Percentiles rank a stretch among this genome's conserved stretches.
phyloP scores from a whole-genome alignment of 2,329 filamentous ascomycete species.

The Colletotrichum sp. region DNA sequence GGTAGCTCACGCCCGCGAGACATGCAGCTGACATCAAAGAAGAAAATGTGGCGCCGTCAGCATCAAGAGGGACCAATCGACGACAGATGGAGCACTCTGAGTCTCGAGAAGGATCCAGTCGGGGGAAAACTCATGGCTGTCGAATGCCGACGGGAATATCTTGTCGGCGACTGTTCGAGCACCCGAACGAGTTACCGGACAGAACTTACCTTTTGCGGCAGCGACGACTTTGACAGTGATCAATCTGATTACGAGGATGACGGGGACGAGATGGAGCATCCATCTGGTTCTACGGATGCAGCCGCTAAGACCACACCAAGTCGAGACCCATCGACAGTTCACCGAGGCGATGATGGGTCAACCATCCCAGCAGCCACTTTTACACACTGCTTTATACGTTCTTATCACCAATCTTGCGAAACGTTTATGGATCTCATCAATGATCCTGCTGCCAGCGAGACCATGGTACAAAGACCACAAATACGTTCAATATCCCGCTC shows the following conservation, averaged over 20 bases:
- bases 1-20: slow-evolving; percentile 41
- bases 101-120: slow-evolving; percentile 63
- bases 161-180: slow-evolving; percentile 54
- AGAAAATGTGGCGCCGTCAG: slow-evolving; percentile 66
- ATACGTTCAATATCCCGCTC: slow-evolving; percentile 40
- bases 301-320: neutral
- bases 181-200: slow-evolving; percentile 71
- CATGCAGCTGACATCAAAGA: slow-evolving; percentile 44
- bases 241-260: neutral
- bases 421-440: slow-evolving; percentile 67
- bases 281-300: neutral
- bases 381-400: slow-evolving; percentile 57
- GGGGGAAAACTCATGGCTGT: slow-evolving; percentile 65
- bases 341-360: slow-evolving; percentile 51
- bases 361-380: slow-evolving; percentile 50
- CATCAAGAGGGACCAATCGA: slow-evolving; percentile 75
- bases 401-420: slow-evolving; percentile 57
- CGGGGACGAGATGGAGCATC: neutral
- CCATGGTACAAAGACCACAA: slow-evolving; percentile 42
- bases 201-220: slow-evolving; percentile 46
- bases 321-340: slow-evolving; percentile 48
- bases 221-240: slow-evolving; percentile 10
- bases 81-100: slow-evolving; percentile 74
- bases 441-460: slow-evolving; percentile 39
- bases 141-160: slow-evolving; percentile 75